Base-by-base conservation (phyloP, 129 eudicot species). In the Cynara cardunculus region DNA sequence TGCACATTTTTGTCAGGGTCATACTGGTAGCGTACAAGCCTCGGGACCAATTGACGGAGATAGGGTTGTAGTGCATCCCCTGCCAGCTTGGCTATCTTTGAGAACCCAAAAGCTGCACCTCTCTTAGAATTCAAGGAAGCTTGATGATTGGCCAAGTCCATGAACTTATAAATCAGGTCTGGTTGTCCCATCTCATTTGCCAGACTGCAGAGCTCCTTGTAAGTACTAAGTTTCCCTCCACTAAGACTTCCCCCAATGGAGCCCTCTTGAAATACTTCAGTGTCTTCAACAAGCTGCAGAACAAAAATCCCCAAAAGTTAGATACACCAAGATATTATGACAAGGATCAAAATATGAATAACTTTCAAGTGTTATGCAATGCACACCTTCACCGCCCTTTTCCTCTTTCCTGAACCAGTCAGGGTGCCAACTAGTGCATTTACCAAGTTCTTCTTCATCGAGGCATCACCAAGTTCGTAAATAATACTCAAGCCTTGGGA, bases 121-220 rank as follows among this genome's bases (percentile, higher is more conserved):
- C 99, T 87, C 87, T 95, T 95, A 27, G 99, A 92, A 88, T 90
- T 95, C 73, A 92, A 80, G 73, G 97, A 84, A 78, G 97, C 93
- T 83, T 95, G 99, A 84, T 95, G 90, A 87, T 92, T 95, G 37
- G 99, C 99, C 76, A 95, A 79, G 80, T 95, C 99, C 99, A 95
- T 95, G 87, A 95, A 95, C 78, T 95, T 95, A 81, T 95, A 95
- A 6, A 95, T 89, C 69, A 95, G 76, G 75, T 95, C 99, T 22
- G 99, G 99, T 78, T 95, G 99, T 62, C 99, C 99, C 97, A 95
- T 95, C 89, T 95, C 99, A 49, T 92, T 95, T 71, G 99, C 99
- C 24, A 95, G 87, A 84, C 80, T 92, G 88, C 99, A 95, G 7
- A 95, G 93, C 92, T 95, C 99, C 86, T 95, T 95, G 67, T 95